Evolutionary conservation across 495 filamentous ascomycete species (phyloP), one percentile per base, ranked within the genome.

Genomic region (Aspergillus incahuasiensis): DNA sequence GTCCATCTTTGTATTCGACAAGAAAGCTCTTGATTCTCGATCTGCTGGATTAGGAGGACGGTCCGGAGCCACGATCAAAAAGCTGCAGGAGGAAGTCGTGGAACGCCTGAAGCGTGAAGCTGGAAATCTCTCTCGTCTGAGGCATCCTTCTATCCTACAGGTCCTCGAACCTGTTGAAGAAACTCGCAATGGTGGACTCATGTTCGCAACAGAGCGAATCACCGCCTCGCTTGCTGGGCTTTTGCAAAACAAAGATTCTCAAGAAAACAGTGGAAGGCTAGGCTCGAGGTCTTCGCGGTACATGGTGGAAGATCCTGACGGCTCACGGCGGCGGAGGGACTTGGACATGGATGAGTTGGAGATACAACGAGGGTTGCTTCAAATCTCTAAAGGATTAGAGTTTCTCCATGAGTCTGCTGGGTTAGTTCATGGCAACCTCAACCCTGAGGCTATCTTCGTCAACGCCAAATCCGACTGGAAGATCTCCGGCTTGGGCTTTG

Each of bases 401-500:
- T 98, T 98, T 62, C 75, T 98, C 18, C 94, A 98, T 63, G 94
- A 97, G 67, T 97, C 92, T 65, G 94, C 94, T 24, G 90, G 89
- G 0, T 77, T 97, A 21, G 89, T 97, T 1, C 94, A 98, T 69
- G 89, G 86, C 19, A 98, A 98, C 64, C 73, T 98, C 54, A 97
- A 91, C 1, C 95, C 94, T 0, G 94, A 98, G 49, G 90, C 92
- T n/a, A 84, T 98, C 44, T 86, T 92, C 52, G 79, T 98, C 63
- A 98, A 98, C 74, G 84, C 88, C 15, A 98, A 98, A 82, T 95
- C 91, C 6, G 94, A 98, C 70, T 98, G 94, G 94, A 98, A 98
- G 67, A 89, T 98, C 48, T 91, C 90, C 50, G 92, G 92, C 30
- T 77, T 98, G 42, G 82, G 86, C n/a, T 97, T 97, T 71, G 87